Evolutionary conservation across 192 early-diverging fungal species (phyloP).

Genomic region (Backusella psychrophila): DNA sequence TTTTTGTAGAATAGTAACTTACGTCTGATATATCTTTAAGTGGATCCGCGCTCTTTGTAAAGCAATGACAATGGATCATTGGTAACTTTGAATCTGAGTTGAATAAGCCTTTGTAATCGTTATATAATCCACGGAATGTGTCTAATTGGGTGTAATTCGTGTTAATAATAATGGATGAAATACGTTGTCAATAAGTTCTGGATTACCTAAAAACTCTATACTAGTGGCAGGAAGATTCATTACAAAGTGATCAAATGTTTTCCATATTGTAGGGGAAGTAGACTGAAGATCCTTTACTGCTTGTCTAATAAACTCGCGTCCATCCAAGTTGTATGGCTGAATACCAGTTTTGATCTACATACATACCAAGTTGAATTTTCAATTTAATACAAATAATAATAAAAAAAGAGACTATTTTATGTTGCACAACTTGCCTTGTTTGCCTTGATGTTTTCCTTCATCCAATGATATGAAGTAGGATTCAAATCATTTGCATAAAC

Average conservation of each 20-base stretch:
- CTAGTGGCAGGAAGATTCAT: slow-evolving; percentile 99
- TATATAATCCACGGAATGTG: slow-evolving; percentile 72
- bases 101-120: slow-evolving; percentile 2
- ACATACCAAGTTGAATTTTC: not conserved
- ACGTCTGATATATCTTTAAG: slow-evolving; percentile 35
- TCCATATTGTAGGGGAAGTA: slow-evolving; percentile 36
- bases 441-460: slow-evolving; percentile 72
- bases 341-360: slow-evolving; percentile 1
- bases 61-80: slow-evolving; percentile 93
- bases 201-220: slow-evolving; percentile 87
- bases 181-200: not conserved
- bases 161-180: not conserved
- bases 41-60: slow-evolving; percentile 75
- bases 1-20: not conserved
- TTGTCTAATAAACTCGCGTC: slow-evolving; percentile 82
- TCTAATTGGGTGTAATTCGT: slow-evolving; percentile 45
- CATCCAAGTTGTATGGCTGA: slow-evolving; percentile 83
- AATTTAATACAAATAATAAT: too few relatives aligned
- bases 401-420: not conserved
- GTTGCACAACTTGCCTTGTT: slow-evolving; percentile 70
- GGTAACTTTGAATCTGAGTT: slow-evolving; percentile 55
- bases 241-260: slow-evolving; percentile 90
- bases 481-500: slow-evolving; percentile 99
- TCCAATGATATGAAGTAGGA: slow-evolving; percentile 78
- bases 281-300: slow-evolving; percentile 66